Conservation (phyloP, 345 rosid genomes). For the Litchi chinensis region DNA sequence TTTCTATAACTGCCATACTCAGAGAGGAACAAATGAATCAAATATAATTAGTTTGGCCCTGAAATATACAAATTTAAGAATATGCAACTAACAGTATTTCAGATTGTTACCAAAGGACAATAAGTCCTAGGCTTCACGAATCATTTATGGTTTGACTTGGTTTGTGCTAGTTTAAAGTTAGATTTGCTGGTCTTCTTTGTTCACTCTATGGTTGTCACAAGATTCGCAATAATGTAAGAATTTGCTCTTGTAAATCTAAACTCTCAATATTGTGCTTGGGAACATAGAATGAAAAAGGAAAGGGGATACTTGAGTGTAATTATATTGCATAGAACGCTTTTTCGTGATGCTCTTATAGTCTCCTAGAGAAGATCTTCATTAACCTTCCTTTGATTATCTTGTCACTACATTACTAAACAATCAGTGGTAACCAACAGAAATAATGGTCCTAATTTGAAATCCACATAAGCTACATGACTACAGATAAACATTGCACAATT, state of each 20-base stretch:
- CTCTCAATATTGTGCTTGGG: background rate
- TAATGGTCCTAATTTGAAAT: background rate
- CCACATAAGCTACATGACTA: slow-evolving; percentile 1
- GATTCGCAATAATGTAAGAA: background rate
- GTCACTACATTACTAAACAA: background rate
- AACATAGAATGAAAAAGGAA: background rate
- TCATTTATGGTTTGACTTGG: background rate
- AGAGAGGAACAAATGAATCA: background rate
- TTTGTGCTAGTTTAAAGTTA: background rate
- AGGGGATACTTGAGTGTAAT: background rate
- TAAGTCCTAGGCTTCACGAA: background rate
- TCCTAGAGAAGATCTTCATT: background rate
- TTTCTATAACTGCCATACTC: background rate
- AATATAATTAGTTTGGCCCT: background rate
- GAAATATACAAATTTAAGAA: background rate
- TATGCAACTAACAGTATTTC: background rate
- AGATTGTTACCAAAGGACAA: background rate
- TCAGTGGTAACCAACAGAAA: background rate
- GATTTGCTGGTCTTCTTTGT: background rate
- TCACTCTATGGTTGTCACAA: too few relatives aligned
- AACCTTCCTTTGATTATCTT: background rate
- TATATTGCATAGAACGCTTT: background rate
- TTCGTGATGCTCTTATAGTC: background rate
- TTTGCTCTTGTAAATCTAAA: slow-evolving; percentile 3
- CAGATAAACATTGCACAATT: background rate